These are phyloP conservation scores for Decorospora gaudefroyi DNA, from an alignment of 2,329 filamentous ascomycete genomes.

Conservation along the genomic window DNA sequence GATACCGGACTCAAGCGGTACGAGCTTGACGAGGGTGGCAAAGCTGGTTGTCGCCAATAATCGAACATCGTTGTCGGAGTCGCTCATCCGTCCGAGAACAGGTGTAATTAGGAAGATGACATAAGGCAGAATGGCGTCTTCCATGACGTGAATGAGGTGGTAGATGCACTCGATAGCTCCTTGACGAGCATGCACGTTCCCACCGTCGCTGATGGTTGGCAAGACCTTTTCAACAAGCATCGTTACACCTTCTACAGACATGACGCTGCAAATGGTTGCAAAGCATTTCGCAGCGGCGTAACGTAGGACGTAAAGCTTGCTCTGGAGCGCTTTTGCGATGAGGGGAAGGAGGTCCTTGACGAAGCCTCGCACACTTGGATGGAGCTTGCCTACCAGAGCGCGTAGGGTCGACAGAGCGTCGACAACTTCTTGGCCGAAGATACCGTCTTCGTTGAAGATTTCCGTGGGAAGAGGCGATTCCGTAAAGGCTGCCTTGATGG, in stretches of 20 bases:
- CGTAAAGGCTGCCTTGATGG: slow-evolving; percentile 74
- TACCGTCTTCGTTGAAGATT: slow-evolving; percentile 72
- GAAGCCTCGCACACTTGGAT: slow-evolving; percentile 74
- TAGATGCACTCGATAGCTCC: slow-evolving; percentile 95
- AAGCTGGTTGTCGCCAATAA: slow-evolving; percentile 96
- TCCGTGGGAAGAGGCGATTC: slow-evolving; percentile 69
- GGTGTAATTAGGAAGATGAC: slow-evolving; percentile 99
- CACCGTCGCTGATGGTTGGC: slow-evolving; percentile 85
- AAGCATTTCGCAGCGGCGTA: slow-evolving; percentile 98
- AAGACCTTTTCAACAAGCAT: slow-evolving; percentile 91
- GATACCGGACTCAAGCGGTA: slow-evolving; percentile 95
- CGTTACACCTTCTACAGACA: slow-evolving; percentile 93
- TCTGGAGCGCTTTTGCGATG: slow-evolving; percentile 85
- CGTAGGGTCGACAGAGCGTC: slow-evolving; percentile 92
- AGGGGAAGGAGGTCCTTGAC: slow-evolving; percentile 82
- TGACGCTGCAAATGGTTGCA: slow-evolving; percentile 95
- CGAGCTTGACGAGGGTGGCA: slow-evolving; percentile 93
- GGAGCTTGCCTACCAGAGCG: slow-evolving; percentile 87
- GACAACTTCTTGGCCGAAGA: slow-evolving; percentile 87
- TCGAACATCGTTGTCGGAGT: slow-evolving; percentile 93
- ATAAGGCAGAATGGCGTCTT: slow-evolving; percentile 91
- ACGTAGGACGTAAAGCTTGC: slow-evolving; percentile 84
- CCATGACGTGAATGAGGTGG: slow-evolving; percentile 97
- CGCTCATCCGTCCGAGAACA: slow-evolving; percentile 95
- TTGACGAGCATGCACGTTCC: slow-evolving; percentile 87